phyloP scores from a whole-genome alignment of 2,329 filamentous ascomycete genomes.

The Colletotrichum australisinense region DNA sequence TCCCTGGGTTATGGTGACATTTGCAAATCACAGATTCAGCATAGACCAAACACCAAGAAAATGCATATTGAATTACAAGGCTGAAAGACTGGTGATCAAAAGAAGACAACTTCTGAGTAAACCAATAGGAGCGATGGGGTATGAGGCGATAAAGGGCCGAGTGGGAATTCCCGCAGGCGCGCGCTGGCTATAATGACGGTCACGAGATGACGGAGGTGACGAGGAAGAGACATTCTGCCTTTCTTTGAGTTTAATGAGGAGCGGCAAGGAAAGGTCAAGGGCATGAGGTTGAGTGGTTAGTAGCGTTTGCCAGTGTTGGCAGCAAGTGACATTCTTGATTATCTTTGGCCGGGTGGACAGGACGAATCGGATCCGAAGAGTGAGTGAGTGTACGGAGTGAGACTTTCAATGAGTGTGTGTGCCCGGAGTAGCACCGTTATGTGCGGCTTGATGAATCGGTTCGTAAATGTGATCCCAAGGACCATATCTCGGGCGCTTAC shows the following conservation, averaged over 20 bases:
- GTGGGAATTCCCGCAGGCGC: neutral
- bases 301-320: neutral
- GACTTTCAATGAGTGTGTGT: neutral
- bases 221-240: neutral
- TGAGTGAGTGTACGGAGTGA: neutral
- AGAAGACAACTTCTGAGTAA: neutral
- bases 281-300: neutral
- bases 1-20: neutral
- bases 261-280: neutral
- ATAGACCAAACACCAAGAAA: neutral
- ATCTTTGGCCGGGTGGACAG: neutral
- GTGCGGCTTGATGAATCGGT: neutral
- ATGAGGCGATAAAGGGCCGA: neutral
- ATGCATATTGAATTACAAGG: neutral
- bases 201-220: neutral
- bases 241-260: neutral
- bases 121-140: neutral
- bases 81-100: neutral
- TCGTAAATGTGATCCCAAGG: neutral
- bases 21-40: neutral
- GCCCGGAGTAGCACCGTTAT: neutral
- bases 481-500: neutral
- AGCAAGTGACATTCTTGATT: neutral
- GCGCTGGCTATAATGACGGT: neutral
- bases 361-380: neutral